These are phyloP conservation scores for Russula compacta DNA, from an alignment of 768 basidiomycete genomes.

Conservation along the genomic window DNA sequence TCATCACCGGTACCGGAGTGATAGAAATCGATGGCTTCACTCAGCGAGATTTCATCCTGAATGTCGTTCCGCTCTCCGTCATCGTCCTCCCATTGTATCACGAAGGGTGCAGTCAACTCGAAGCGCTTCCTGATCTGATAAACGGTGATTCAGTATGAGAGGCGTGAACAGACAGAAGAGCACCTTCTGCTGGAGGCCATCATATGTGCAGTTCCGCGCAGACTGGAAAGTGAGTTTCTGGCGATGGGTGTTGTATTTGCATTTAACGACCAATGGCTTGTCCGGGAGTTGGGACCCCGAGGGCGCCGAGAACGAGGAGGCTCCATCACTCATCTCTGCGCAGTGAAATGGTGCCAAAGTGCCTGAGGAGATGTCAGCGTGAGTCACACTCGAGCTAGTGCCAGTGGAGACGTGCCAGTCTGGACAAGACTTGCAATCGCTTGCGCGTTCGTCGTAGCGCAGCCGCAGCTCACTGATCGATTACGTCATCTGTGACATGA, in stretches of 20 bases:
- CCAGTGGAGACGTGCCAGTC: too few relatives aligned
- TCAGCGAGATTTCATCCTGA: constrained; percentile 60
- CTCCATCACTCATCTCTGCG: constrained; percentile 3
- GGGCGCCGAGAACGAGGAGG: not conserved
- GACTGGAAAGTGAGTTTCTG: constrained; percentile 75
- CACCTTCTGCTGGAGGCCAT: constrained; percentile 65
- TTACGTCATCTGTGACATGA: not conserved
- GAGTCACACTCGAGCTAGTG: not conserved
- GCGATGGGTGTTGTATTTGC: constrained; percentile 62
- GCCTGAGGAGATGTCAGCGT: too few relatives aligned
- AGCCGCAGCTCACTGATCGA: not conserved
- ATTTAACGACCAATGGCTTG: constrained; percentile 75
- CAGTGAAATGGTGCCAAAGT: not conserved
- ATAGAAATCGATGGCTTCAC: constrained; percentile 85
- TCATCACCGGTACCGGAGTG: constrained; percentile 66
- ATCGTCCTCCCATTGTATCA: constrained; percentile 80
- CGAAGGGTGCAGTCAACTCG: constrained; percentile 59
- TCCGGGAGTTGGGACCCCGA: constrained; percentile 36
- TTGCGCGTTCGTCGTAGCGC: not conserved
- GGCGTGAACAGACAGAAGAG: constrained; percentile 1
- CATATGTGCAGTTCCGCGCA: constrained; percentile 70
- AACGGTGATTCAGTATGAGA: constrained; percentile 2
- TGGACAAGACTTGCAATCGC: too few relatives aligned
- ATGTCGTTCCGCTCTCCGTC: constrained; percentile 73
- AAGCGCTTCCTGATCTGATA: constrained; percentile 79